A percentile compares a stretch with the other conserved stretches of the same genome.
Conservation (phyloP, 2,329 filamentous ascomycete species). For the Curvularia sp. region DNA sequence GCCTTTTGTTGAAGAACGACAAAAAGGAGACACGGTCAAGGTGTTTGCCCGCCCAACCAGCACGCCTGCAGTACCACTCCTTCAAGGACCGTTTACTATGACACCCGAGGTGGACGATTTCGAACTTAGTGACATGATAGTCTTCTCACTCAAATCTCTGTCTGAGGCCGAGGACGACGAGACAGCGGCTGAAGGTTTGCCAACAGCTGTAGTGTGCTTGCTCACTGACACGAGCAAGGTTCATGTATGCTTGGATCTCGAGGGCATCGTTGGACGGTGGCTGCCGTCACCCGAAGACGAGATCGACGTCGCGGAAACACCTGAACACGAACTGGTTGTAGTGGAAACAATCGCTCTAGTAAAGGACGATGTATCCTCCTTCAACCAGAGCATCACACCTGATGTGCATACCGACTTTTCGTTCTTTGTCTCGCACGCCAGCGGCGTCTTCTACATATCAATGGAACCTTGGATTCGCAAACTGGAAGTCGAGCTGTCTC, state of each 20-base stretch:
- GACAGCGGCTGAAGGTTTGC: conserved; percentile 57
- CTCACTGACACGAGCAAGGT: conserved; percentile 63
- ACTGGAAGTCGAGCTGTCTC: conserved; percentile 64
- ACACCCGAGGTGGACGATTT: conserved; percentile 60
- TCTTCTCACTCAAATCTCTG: conserved; percentile 58
- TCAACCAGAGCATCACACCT: conserved; percentile 62
- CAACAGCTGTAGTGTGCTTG: conserved; percentile 64
- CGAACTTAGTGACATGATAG: conserved; percentile 67
- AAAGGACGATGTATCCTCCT: conserved; percentile 42
- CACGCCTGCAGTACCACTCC: conserved; percentile 62
- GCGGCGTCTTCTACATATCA: conserved; percentile 62
- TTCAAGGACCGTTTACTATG: conserved; percentile 68
- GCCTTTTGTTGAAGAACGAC: conserved; percentile 51
- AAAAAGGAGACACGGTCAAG: conserved; percentile 54
- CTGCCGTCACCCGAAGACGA: conserved; percentile 56
- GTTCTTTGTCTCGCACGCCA: conserved; percentile 64
- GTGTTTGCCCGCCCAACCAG: conserved; percentile 63
- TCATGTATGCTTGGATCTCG: conserved; percentile 66
- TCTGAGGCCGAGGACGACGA: conserved; percentile 61
- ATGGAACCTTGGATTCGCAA: conserved; percentile 63
- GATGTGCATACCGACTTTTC: conserved; percentile 64
- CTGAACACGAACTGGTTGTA: conserved; percentile 44
- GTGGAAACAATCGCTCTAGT: conserved; percentile 52
- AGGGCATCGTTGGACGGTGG: conserved; percentile 69
- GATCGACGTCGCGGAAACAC: conserved; percentile 22